Base-by-base conservation (phyloP, 768 basidiomycete species). In the Lanmaoa rubissima region DNA sequence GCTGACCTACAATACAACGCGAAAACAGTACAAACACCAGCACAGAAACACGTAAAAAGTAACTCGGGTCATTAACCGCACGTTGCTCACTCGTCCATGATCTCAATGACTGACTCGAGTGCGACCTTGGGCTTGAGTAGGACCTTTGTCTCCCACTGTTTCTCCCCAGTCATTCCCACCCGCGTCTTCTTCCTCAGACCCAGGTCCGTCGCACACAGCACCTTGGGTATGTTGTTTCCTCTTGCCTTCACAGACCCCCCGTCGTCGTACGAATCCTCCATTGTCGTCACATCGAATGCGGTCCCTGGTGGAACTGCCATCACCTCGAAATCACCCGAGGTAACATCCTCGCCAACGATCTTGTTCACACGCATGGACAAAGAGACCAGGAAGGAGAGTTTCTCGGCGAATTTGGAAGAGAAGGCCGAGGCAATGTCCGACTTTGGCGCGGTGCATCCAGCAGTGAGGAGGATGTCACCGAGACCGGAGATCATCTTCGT, bases 361-460 rank as follows among this genome's bases (percentile, higher is more conserved):
- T 70, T 70, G 53, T 83, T 83, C 54, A 86, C 68, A 9, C 74
- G 74, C 54, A 80, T 71, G 2, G 83, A 80, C 6, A 75, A 65
- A 21, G 75, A 73, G 36, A 79, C 75, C 36, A 85, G 71, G 13
- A 72, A 64, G 16, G 65, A 62, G 26, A 85, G 70, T 14, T 76
- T 75, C 0, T 74, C 76, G 1, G 71, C 69, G 60, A 85, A 85
- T 28, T 73, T 75, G 5, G 70, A 63, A 9, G 71, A 67, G 48
- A 84, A 69, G 8, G 73, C 70, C 4, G 76, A 73, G 19, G 74
- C 72, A 5, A 82, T 65, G 14, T 70, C 65, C 1, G 57, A 19
- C 53, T 58, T 62, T n/a, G 57, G 49, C 0, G 62, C 53, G 2
- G 49, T 49, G 41, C 71, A 71, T n/a, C 71, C 69, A 1, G 71